These are phyloP conservation scores for Talaromyces adpressus DNA, from an alignment of 495 filamentous ascomycete species.

Conservation along the genomic window DNA sequence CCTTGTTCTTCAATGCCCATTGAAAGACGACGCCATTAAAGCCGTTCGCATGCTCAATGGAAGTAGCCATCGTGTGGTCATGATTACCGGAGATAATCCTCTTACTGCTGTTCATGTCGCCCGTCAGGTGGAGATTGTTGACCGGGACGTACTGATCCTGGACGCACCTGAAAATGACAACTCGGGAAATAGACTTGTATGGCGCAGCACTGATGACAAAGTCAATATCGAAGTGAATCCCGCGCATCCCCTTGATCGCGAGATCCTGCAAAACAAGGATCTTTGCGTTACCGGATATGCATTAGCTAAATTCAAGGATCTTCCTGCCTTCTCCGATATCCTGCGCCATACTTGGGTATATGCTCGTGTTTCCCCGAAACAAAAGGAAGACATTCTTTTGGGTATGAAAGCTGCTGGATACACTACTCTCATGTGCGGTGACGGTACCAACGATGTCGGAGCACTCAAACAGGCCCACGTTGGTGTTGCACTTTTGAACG, in stretches of 20 bases:
- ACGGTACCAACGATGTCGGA: constrained; percentile 97
- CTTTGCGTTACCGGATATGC: constrained; percentile 96
- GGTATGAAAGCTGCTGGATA: constrained; percentile 95
- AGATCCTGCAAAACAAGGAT: constrained; percentile 82
- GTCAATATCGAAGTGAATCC: constrained; percentile 82
- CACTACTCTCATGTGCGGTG: constrained; percentile 97
- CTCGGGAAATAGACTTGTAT: constrained; percentile 75
- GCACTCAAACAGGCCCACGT: constrained; percentile 98
- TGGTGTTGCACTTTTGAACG: constrained; percentile 92
- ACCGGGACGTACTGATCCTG: constrained; percentile 88
- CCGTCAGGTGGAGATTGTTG: constrained; percentile 92
- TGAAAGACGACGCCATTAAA: constrained; percentile 94
- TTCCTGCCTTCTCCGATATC: constrained; percentile 62
- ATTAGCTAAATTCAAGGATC: constrained; percentile 78
- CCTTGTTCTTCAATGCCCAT: constrained; percentile 85
- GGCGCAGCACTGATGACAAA: constrained; percentile 93
- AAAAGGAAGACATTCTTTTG: constrained; percentile 97
- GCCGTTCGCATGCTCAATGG: constrained; percentile 96
- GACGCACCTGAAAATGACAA: constrained; percentile 90
- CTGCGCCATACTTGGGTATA: constrained; percentile 95
- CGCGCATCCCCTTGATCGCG: constrained; percentile 66
- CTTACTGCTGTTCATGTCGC: constrained; percentile 95
- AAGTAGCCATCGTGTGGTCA: constrained; percentile 95
- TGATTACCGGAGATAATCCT: constrained; percentile 99
- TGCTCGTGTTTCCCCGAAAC: constrained; percentile 94